These are phyloP conservation scores for Colletotrichum cuscutae DNA, from an alignment of 2,329 filamentous ascomycete species.

Conservation along the genomic window DNA sequence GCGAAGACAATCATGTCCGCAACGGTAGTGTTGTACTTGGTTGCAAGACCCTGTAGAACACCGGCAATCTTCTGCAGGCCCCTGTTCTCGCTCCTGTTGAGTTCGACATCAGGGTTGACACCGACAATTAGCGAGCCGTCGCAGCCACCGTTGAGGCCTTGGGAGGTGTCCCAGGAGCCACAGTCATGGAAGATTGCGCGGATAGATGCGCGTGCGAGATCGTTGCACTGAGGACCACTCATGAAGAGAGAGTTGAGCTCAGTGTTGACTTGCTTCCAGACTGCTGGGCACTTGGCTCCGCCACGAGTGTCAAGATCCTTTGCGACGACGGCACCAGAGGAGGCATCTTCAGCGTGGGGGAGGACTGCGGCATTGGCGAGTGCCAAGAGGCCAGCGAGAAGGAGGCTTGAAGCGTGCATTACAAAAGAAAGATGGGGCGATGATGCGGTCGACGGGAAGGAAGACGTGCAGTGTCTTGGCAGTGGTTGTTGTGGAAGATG, in stretches of 20 bases:
- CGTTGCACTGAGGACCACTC: constrained; percentile 47
- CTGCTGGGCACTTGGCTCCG: constrained; percentile 1
- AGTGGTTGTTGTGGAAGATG: neutral
- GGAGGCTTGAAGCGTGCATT: neutral
- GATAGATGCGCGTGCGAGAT: constrained; percentile 54
- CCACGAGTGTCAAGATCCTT: neutral
- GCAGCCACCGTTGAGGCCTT: constrained; percentile 51
- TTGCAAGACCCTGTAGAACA: constrained; percentile 50
- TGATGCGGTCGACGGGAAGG: neutral
- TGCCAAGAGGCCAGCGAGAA: constrained; percentile 11
- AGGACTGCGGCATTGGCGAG: neutral
- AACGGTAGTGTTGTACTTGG: constrained; percentile 52
- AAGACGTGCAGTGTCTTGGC: neutral
- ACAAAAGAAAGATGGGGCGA: neutral
- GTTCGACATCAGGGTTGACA: constrained; percentile 42
- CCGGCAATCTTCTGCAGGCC: constrained; percentile 55
- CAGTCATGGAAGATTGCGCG: constrained; percentile 60
- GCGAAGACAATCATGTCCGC: constrained; percentile 66
- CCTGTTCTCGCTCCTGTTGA: constrained; percentile 52
- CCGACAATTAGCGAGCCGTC: constrained; percentile 57
- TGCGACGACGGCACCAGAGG: neutral
- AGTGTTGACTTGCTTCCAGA: constrained; percentile 52
- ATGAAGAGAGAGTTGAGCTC: constrained; percentile 49
- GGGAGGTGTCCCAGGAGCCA: constrained; percentile 50
- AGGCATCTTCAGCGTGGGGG: neutral